Conservation (phyloP, 192 early-diverging fungal species). For the Gorgonomyces haynaldii region DNA sequence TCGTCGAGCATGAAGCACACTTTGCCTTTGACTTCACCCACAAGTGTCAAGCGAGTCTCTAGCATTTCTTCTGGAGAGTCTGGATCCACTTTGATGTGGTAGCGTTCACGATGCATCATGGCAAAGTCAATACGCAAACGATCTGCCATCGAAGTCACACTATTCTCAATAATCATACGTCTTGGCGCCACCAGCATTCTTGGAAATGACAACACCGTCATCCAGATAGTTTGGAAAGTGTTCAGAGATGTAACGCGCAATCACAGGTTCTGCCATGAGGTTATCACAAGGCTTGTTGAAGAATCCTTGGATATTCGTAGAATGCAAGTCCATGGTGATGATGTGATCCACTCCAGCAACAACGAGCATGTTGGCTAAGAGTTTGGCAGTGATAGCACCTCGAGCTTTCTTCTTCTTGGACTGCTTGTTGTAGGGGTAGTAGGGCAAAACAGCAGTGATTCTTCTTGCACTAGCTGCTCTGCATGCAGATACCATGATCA, state of each 20-base stretch:
- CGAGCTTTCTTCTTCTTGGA: slow-evolving; percentile 97
- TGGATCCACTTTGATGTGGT: slow-evolving; percentile 19
- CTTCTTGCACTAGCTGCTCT: slow-evolving; percentile 79
- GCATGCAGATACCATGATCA: slow-evolving; percentile 96
- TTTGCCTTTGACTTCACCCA: slow-evolving; percentile 38
- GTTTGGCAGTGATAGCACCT: slow-evolving; percentile 90
- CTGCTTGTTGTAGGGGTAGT: slow-evolving; percentile 96
- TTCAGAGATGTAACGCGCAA: slow-evolving; percentile 77
- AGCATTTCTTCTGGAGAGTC: slow-evolving; percentile 10
- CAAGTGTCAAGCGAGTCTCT: slow-evolving; percentile 41
- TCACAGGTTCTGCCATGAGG: slow-evolving; percentile 78
- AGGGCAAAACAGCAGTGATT: slow-evolving; percentile 94
- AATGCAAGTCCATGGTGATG: slow-evolving; percentile 97
- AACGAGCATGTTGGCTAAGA: slow-evolving; percentile 88
- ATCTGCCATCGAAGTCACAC: slow-evolving; percentile 91
- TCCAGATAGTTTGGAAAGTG: slow-evolving; percentile 51
- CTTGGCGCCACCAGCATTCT: slow-evolving; percentile 93
- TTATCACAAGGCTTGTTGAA: slow-evolving; percentile 93
- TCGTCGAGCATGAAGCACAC: slow-evolving; percentile 66
- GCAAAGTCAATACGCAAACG: slow-evolving; percentile 88
- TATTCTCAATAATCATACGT: slow-evolving; percentile 41
- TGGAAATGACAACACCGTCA: slow-evolving; percentile 76
- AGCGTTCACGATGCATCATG: slow-evolving; percentile 82
- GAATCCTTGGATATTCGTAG: slow-evolving; percentile 90
- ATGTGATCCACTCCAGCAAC: slow-evolving; percentile 95